Conservation (phyloP, 2,329 filamentous ascomycete genomes). For the Lasiodiplodia sp. region DNA sequence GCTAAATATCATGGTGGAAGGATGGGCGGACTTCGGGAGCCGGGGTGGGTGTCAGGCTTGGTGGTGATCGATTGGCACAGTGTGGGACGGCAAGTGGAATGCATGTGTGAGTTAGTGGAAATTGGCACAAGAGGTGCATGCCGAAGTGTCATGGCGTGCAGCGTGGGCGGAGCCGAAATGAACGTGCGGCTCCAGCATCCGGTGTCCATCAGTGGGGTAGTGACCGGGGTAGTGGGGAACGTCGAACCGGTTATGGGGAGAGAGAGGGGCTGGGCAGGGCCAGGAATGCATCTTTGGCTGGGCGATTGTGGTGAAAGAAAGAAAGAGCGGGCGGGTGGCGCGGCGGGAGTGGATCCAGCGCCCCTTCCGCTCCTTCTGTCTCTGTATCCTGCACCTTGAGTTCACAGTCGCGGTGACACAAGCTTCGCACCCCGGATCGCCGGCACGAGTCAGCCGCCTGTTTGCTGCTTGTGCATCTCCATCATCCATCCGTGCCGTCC, state of each 20-base stretch:
- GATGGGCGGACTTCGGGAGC: background rate
- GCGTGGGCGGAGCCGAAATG: background rate
- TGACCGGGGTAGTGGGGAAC: background rate
- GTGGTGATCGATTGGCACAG: slow-evolving; percentile 6
- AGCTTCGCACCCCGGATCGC: slow-evolving; percentile 17
- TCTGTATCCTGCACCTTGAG: background rate
- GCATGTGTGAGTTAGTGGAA: slow-evolving; percentile 4
- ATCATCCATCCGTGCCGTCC: background rate
- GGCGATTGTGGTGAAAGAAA: background rate
- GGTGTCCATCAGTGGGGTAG: background rate
- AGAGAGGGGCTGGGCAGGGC: background rate
- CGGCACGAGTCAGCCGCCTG: slow-evolving; percentile 18
- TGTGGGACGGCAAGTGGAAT: slow-evolving; percentile 16
- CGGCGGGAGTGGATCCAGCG: background rate
- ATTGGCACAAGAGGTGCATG: slow-evolving; percentile 9
- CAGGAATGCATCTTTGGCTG: slow-evolving; percentile 1
- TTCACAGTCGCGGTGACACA: background rate
- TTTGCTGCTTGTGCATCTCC: background rate
- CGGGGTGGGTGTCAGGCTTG: background rate
- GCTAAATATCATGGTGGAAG: slow-evolving; percentile 19
- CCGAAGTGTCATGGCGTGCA: slow-evolving; percentile 3
- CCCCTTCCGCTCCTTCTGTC: background rate
- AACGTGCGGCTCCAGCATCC: background rate
- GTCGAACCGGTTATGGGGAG: background rate
- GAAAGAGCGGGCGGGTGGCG: background rate